phyloP scores from a whole-genome alignment of 805 yeast species.

The Pichia californica region DNA sequence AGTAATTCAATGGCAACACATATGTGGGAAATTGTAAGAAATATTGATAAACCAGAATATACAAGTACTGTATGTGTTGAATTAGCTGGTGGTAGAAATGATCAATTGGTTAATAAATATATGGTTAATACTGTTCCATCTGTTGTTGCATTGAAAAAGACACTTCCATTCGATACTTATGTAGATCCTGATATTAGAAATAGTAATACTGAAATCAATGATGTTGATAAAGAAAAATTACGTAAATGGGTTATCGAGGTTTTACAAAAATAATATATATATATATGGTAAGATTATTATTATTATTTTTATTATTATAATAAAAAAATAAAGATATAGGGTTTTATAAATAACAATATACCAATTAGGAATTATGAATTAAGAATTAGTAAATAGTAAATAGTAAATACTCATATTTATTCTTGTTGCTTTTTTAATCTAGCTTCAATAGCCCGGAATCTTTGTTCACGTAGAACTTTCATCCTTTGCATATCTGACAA shows the following conservation, averaged over 20 bases:
- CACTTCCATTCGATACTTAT: constrained; percentile 45
- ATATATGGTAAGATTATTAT: no score
- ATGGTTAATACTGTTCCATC: constrained; percentile 52
- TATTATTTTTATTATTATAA: no score
- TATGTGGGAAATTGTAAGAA: constrained; percentile 32
- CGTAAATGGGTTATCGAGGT: constrained; percentile 6
- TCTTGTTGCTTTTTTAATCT: constrained; percentile 39
- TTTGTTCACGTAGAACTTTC: constrained; percentile 83
- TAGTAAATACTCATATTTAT: neutral
- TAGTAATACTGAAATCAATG: constrained; percentile 5
- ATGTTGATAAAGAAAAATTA: constrained; percentile 9
- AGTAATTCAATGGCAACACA: constrained; percentile 59
- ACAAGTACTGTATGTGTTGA: constrained; percentile 13
- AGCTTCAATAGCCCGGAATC: constrained; percentile 96
- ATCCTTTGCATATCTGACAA: constrained; percentile 67
- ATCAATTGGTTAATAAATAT: constrained; percentile 52
- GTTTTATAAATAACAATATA: no score
- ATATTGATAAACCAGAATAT: neutral
- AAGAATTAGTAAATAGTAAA: no score
- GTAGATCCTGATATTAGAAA: constrained; percentile 24
- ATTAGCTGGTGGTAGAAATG: constrained; percentile 29
- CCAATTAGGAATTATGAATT: no score
- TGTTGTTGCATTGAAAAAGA: constrained; percentile 59
- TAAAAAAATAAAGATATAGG: no score
- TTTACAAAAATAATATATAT: neutral